Conservation (phyloP, 805 yeast genomes). For the Candida adriatica region DNA sequence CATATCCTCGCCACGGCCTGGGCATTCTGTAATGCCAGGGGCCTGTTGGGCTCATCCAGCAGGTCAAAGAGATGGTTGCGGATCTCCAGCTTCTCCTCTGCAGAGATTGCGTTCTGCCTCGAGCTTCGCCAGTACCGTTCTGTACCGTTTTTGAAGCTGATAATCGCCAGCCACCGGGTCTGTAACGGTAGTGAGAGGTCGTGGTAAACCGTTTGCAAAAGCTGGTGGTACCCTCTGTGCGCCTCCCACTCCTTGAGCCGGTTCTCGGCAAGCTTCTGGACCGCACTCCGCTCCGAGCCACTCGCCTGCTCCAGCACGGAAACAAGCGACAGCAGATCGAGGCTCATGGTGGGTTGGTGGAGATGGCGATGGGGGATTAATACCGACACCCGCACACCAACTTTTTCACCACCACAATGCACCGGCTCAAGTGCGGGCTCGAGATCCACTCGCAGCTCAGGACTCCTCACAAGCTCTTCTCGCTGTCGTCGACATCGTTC, state of each 20-base stretch:
- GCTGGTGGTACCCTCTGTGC: constrained; percentile 49
- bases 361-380: no score
- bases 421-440: constrained; percentile 68
- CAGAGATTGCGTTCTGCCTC: constrained; percentile 43
- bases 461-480: constrained; percentile 71
- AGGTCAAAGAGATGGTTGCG: constrained; percentile 49
- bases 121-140: constrained; percentile 81
- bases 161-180: constrained; percentile 79
- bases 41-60: constrained; percentile 65
- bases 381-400: no score
- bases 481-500: constrained; percentile 46
- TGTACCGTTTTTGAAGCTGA: constrained; percentile 82
- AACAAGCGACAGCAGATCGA: constrained; percentile 14
- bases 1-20: constrained; percentile 74
- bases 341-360: no score
- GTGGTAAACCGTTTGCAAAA: constrained; percentile 56
- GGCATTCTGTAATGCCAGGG: constrained; percentile 76
- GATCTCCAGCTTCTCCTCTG: constrained; percentile 66
- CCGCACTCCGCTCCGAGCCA: constrained; percentile 39
- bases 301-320: constrained; percentile 42
- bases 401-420: no score
- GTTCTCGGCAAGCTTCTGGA: constrained; percentile 60
- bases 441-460: constrained; percentile 90
- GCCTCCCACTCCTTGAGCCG: constrained; percentile 67
- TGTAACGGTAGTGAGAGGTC: constrained; percentile 54